phyloP scores from a whole-genome alignment of 2,329 filamentous ascomycete genomes.

The Podosphaera aphanis region DNA sequence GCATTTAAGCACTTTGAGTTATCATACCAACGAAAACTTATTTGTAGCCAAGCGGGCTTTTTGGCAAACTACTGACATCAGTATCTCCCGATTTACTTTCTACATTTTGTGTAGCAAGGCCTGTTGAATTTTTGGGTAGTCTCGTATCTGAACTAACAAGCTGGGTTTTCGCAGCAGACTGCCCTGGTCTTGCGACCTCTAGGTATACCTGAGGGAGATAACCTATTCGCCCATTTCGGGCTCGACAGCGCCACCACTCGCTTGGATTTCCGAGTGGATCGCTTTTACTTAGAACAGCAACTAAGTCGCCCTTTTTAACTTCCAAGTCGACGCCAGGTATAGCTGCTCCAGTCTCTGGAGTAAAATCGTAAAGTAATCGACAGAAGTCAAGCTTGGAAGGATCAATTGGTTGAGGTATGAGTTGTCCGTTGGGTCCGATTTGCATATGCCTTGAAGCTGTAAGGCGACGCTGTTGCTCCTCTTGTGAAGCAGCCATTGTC shows the following conservation, averaged over 20 bases:
- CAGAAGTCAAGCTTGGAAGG: conserved; percentile 90
- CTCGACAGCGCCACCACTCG: conserved; percentile 93
- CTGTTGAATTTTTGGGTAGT: conserved; percentile 22
- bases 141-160: conserved; percentile 10
- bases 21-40: no score
- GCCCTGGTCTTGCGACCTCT: conserved; percentile 40
- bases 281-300: conserved; percentile 77
- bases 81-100: conserved; percentile 40
- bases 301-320: conserved; percentile 84
- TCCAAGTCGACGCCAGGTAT: conserved; percentile 61
- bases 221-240: conserved; percentile 70
- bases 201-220: conserved; percentile 84
- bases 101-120: conserved; percentile 22
- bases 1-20: no score
- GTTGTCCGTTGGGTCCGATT: conserved; percentile 25
- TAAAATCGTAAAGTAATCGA: conserved; percentile 82
- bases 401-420: conserved; percentile 36
- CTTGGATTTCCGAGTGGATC: conserved; percentile 80
- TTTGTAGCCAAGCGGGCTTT: conserved; percentile 29
- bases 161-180: conserved; percentile 16
- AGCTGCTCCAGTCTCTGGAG: conserved; percentile 43
- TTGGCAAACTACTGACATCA: conserved; percentile 45
- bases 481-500: conserved; percentile 58
- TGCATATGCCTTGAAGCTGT: conserved; percentile 28
- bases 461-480: conserved; percentile 47